Percentiles rank a stretch among this genome's conserved stretches.
These are phyloP conservation scores for Stevia rebaudiana DNA, from an alignment of 140 eudicot genomes.

Conservation along the genomic window DNA sequence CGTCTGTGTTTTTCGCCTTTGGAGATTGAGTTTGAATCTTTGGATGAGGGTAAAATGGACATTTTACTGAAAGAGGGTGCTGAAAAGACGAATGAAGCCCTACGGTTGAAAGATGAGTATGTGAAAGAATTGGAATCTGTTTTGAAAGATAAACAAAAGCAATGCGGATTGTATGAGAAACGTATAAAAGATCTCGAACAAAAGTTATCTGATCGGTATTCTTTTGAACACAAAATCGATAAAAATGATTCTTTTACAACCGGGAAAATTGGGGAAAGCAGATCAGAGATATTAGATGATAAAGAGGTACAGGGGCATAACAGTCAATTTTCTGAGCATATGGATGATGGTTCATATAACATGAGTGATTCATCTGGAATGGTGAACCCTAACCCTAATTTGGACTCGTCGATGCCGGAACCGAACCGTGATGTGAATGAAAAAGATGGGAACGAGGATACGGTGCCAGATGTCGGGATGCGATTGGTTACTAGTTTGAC, in stretches of 20 bases:
- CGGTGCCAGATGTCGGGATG: constrained; percentile 37
- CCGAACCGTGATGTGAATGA: constrained; percentile 61
- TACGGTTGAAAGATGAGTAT: constrained; percentile 73
- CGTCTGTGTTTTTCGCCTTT: constrained; percentile 47
- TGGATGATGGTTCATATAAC: constrained; percentile 66
- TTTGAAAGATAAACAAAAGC: constrained; percentile 62
- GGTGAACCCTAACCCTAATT: constrained; percentile 44
- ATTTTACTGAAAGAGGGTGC: constrained; percentile 50
- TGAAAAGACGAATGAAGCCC: constrained; percentile 86
- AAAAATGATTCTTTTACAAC: constrained; percentile 28
- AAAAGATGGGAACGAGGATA: constrained; percentile 39
- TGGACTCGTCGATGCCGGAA: constrained; percentile 89
- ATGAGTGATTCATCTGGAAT: constrained; percentile 41
- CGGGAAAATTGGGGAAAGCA: constrained; percentile 48
- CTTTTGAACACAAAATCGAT: constrained; percentile 32
- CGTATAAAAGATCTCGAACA: constrained; percentile 87
- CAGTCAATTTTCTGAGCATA: constrained; percentile 31
- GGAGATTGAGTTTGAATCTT: constrained; percentile 62
- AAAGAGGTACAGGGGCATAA: constrained; percentile 43
- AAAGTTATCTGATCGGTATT: constrained; percentile 63
- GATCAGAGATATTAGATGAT: constrained; percentile 57
- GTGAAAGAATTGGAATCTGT: constrained; percentile 50
- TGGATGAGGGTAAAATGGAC: constrained; percentile 57
- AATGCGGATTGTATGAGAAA: constrained; percentile 90
- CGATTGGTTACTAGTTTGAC: constrained; percentile 53